A percentile compares a stretch with the other conserved stretches of the same genome.
Evolutionary conservation across 176 grass and related monocot genomes (phyloP).

Genomic region (Typha latifolia): DNA sequence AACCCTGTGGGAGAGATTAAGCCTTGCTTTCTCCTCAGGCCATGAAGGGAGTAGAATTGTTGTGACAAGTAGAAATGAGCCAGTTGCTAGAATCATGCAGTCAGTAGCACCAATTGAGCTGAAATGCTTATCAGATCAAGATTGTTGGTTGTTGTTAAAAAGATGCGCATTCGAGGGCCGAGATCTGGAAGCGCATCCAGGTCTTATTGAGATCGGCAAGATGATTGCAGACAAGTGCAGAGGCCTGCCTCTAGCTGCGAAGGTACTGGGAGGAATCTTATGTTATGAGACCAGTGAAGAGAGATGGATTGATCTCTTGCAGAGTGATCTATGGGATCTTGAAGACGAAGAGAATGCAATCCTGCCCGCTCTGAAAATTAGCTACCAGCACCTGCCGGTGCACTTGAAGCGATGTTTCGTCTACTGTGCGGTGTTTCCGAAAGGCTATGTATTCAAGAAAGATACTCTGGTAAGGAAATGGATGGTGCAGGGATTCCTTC

Average conservation of each 20-base stretch:
- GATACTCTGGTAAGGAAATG: slow-evolving; percentile 18
- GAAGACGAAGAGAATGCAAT: neutral
- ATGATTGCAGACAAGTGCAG: slow-evolving; percentile 22
- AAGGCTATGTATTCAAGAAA: slow-evolving; percentile 16
- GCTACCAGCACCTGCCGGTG: slow-evolving; percentile 6
- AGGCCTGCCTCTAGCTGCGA: slow-evolving; percentile 32
- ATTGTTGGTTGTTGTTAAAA: slow-evolving; percentile 26
- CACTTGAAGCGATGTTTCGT: slow-evolving; percentile 25
- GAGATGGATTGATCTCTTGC: slow-evolving; percentile 23
- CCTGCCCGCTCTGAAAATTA: neutral
- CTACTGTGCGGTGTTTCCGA: slow-evolving; percentile 32
- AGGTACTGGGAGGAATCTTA: slow-evolving; percentile 26
- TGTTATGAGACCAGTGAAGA: slow-evolving; percentile 11
- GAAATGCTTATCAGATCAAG: slow-evolving; percentile 19
- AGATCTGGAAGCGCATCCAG: slow-evolving; percentile 1
- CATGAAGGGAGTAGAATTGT: slow-evolving; percentile 28
- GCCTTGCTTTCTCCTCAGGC: slow-evolving; percentile 18
- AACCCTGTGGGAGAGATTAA: slow-evolving; percentile 14
- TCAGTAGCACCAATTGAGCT: slow-evolving; percentile 1
- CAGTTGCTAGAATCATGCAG: slow-evolving; percentile 21
- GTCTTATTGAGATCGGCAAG: slow-evolving; percentile 14
- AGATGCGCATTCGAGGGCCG: slow-evolving; percentile 18
- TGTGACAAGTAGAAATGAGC: slow-evolving; percentile 22
- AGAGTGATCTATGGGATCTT: slow-evolving; percentile 27
- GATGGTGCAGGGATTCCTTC: slow-evolving; percentile 31